These are phyloP conservation scores for Chenopodium formosanum DNA, from an alignment of 148 eudicot genomes.

Conservation along the genomic window DNA sequence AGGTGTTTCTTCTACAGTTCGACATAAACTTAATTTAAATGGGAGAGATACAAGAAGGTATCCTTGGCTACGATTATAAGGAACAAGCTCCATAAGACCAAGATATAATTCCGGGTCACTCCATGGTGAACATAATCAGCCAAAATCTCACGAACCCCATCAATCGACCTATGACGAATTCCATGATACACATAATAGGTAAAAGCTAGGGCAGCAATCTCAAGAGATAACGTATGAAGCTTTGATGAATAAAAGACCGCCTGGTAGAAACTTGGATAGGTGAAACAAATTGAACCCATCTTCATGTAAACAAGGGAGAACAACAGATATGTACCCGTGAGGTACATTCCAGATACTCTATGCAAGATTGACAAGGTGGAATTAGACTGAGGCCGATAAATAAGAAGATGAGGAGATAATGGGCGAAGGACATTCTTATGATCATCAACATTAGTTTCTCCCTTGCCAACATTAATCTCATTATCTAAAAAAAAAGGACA, in stretches of 20 bases:
- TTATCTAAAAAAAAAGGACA: not conserved
- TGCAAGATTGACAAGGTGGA: conserved; percentile 27
- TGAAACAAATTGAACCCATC: conserved; percentile 17
- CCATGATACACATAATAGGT: conserved; percentile 18
- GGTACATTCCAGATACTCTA: conserved; percentile 28
- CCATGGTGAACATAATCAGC: conserved; percentile 10
- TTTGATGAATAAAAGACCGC: conserved; percentile 24
- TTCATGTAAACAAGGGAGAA: conserved; percentile 20
- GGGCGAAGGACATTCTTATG: conserved; percentile 31
- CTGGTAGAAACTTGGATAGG: conserved; percentile 24
- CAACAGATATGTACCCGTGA: not conserved
- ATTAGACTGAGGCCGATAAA: conserved; percentile 30
- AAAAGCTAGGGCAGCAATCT: conserved; percentile 25
- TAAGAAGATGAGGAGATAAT: conserved; percentile 33
- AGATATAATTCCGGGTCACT: not conserved
- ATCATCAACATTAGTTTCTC: not conserved
- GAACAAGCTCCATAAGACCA: conserved; percentile 4
- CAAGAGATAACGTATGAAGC: conserved; percentile 14
- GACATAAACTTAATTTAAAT: not conserved
- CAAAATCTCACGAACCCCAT: conserved; percentile 7
- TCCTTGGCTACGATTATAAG: not conserved
- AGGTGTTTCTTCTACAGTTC: not conserved
- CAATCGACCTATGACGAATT: conserved; percentile 17
- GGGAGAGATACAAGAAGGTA: not conserved
- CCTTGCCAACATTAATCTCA: conserved; percentile 2